phyloP scores from a whole-genome alignment of 2,329 filamentous ascomycete genomes.

The Berkeleyomyces basicola region DNA sequence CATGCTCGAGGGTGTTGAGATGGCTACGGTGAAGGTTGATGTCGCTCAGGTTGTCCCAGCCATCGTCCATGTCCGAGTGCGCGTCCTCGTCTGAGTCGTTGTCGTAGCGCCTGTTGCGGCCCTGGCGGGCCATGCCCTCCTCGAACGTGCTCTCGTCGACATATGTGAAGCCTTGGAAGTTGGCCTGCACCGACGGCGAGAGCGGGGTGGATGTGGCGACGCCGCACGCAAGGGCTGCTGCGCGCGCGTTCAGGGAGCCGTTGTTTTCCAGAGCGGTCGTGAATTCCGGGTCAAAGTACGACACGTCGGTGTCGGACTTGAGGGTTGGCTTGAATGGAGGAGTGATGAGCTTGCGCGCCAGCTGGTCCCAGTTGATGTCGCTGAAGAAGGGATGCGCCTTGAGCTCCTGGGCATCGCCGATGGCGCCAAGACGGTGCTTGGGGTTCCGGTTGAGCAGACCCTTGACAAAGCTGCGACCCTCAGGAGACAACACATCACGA shows the following conservation, averaged over 20 bases:
- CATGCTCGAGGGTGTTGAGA: slow-evolving; percentile 48
- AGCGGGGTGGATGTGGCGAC: slow-evolving; percentile 82
- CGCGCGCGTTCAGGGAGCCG: slow-evolving; percentile 77
- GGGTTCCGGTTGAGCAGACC: slow-evolving; percentile 92
- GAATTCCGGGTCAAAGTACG: slow-evolving; percentile 97
- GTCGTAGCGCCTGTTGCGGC: slow-evolving; percentile 29
- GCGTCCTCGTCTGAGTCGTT: slow-evolving; percentile 35
- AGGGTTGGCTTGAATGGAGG: slow-evolving; percentile 97
- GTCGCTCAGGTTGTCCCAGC: slow-evolving; percentile 44
- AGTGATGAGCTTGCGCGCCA: slow-evolving; percentile 79
- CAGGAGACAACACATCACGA: slow-evolving; percentile 79
- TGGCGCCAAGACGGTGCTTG: slow-evolving; percentile 82
- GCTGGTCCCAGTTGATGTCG: slow-evolving; percentile 81
- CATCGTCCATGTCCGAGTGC: slow-evolving; percentile 31
- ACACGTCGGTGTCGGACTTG: slow-evolving; percentile 89
- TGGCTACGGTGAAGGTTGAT: slow-evolving; percentile 35
- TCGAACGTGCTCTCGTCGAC: slow-evolving; percentile 96
- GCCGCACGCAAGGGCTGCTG: slow-evolving; percentile 69
- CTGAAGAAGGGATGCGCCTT: slow-evolving; percentile 90
- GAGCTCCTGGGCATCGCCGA: slow-evolving; percentile 79
- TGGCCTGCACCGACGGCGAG: slow-evolving; percentile 89
- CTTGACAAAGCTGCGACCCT: slow-evolving; percentile 96
- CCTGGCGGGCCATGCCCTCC: slow-evolving; percentile 51
- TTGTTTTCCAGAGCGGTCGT: slow-evolving; percentile 83
- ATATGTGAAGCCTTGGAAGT: slow-evolving; percentile 96